Base-by-base conservation (phyloP, 2,329 filamentous ascomycete species). In the Thielaviopsis cerberus region DNA sequence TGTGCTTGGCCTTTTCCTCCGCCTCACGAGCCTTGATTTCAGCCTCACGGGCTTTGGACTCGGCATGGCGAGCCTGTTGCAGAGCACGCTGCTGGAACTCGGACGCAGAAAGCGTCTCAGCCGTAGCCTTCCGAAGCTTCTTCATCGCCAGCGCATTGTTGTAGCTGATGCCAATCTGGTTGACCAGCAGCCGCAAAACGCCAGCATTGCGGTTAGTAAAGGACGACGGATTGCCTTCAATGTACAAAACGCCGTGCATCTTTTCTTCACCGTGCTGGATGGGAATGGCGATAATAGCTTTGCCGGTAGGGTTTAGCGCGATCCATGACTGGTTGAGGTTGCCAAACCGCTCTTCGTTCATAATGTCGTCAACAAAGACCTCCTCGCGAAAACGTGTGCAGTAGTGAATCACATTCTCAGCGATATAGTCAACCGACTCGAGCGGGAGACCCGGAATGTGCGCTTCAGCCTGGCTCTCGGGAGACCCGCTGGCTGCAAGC, bases 21-120 rank as follows among this genome's bases (percentile, higher is more conserved):
- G 86, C 86, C 56, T 79, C 73, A 67, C 56, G 55, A 23, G 59
- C 59, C 34, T 61, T 61, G 3, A 25, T 37, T 10, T 58, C 57
- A 22, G 26, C 30, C 20, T 48, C 50, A 22, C 54, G 54, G 13
- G 50, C 54, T 15, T 48, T 48, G 3, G 8, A 17, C 82, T 52
- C 51, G 15, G 51, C 51, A 25, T 25, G 15, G 6, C 82, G 76
- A 13, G 86, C 86, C 66, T 88, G 83, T 3, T 77, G 78, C 10
- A 90, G 74, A 1, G 86, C 83, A 26, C 79, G 78, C 69, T 85
- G 88, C 67, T 91, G 86, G 61, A 88, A 76, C 58, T 81, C 78
- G 10, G 90, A 80, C 84, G 90, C 90, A 1, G 82, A 82, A 26
- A 81, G 79, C 63, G 90, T 90, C 67, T 85, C 83, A 5, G 84